These are phyloP conservation scores for Neoboletus brunneissimus DNA, from an alignment of 768 basidiomycete species.

Conservation along the genomic window DNA sequence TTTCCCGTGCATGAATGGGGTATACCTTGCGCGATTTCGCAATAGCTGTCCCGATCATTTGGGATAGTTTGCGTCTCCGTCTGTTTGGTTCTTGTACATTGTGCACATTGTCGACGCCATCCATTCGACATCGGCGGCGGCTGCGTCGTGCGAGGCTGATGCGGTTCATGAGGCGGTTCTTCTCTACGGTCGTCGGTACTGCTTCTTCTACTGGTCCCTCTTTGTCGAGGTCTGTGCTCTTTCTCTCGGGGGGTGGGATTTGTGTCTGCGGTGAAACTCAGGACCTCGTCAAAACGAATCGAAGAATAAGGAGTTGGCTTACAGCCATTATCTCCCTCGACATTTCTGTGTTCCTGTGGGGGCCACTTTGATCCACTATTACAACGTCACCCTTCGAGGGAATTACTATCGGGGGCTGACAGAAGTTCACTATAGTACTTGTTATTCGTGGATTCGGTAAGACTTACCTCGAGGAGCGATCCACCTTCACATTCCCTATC, in stretches of 20 bases:
- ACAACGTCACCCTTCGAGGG: neutral
- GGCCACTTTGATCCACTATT: neutral
- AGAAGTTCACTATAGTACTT: slow-evolving; percentile 3
- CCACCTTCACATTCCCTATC: slow-evolving; percentile 20
- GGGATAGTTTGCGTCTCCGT: slow-evolving; percentile 14
- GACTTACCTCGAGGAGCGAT: slow-evolving; percentile 27
- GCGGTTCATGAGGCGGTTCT: slow-evolving; percentile 4
- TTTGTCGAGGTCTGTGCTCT: slow-evolving; percentile 8
- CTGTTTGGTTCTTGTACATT: slow-evolving; percentile 10
- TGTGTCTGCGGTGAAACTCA: slow-evolving; percentile 12
- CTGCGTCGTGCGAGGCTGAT: slow-evolving; percentile 5
- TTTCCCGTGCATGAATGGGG: slow-evolving; percentile 2
- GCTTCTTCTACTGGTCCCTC: slow-evolving; percentile 1
- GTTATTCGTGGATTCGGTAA: neutral
- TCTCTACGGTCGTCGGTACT: slow-evolving; percentile 5
- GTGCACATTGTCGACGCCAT: neutral
- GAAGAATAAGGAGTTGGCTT: slow-evolving; percentile 1
- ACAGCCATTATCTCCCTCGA: slow-evolving; percentile 20
- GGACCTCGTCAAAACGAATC: neutral
- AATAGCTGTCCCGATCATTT: slow-evolving; percentile 19
- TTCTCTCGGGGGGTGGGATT: neutral
- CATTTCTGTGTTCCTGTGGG: slow-evolving; percentile 5
- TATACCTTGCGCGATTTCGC: slow-evolving; percentile 26
- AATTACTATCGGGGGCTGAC: slow-evolving; percentile 11
- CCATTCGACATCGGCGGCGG: neutral